Percentiles rank a stretch among this genome's conserved stretches.
Evolutionary conservation across 495 filamentous ascomycete genomes (phyloP).

Genomic region (Evernia prunastri): DNA sequence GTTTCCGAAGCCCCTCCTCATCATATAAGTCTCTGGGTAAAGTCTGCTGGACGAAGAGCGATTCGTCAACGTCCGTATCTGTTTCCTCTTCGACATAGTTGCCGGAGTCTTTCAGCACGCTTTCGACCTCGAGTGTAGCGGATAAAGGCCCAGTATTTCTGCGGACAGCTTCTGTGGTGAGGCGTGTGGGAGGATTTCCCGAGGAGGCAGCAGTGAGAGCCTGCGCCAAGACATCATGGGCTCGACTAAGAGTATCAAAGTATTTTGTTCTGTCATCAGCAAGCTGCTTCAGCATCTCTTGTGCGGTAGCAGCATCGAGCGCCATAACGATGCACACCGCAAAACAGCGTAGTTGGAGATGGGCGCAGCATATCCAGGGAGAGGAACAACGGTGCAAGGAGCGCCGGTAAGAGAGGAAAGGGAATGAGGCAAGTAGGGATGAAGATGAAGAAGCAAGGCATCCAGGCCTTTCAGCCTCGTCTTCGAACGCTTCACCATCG

Average conservation of each 20-base stretch:
- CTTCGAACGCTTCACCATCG: background rate
- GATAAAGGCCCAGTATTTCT: constrained; percentile 10
- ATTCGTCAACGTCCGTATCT: constrained; percentile 32
- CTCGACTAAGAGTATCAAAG: constrained; percentile 29
- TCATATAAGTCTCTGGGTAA: constrained; percentile 27
- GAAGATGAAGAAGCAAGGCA: background rate
- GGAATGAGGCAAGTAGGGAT: too few species aligned
- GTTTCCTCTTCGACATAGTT: constrained; percentile 27
- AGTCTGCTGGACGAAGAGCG: constrained; percentile 28
- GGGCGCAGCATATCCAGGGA: background rate
- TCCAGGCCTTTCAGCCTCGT: constrained; percentile 2
- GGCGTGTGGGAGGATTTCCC: background rate
- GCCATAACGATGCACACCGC: constrained; percentile 1
- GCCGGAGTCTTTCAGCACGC: constrained; percentile 23
- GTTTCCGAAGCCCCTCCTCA: constrained; percentile 34
- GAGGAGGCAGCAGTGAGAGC: constrained; percentile 9
- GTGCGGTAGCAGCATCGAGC: constrained; percentile 10
- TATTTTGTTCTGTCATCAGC: constrained; percentile 34
- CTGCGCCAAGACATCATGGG: constrained; percentile 30
- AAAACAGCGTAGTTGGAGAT: background rate
- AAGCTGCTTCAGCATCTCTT: constrained; percentile 33
- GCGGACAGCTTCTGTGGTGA: constrained; percentile 17
- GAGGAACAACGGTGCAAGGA: background rate
- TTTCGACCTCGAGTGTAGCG: constrained; percentile 21
- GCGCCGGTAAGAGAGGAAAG: background rate